Evolutionary conservation across 305 asterid genomes (phyloP).

Genomic region (Rubia tinctorum): DNA sequence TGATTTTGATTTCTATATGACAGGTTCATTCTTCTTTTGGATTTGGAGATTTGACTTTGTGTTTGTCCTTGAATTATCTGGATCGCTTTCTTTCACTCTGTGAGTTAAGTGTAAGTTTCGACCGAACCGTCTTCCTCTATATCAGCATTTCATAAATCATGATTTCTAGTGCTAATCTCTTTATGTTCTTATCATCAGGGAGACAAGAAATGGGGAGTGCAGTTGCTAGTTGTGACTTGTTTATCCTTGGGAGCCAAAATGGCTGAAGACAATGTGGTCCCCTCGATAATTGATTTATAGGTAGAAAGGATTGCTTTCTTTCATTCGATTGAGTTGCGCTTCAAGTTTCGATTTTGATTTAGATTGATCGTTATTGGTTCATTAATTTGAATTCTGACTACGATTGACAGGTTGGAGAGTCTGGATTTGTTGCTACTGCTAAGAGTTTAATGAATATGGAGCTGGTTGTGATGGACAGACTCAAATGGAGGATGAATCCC

Average conservation of each 20-base stretch:
- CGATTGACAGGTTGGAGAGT: constrained; percentile 41
- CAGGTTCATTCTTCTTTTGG: too few species aligned
- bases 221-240: constrained; percentile 69
- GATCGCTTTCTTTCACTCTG: constrained; percentile 67
- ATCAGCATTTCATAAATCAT: constrained; percentile 3
- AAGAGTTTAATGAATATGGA: constrained; percentile 69
- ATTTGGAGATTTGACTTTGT: constrained; percentile 54
- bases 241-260: constrained; percentile 70
- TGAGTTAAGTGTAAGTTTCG: constrained; percentile 53
- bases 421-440: constrained; percentile 45
- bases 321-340: not conserved
- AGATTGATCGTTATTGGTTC: not conserved
- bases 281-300: constrained; percentile 54
- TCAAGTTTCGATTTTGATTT: not conserved
- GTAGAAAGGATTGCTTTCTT: constrained; percentile 31
- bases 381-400: not conserved
- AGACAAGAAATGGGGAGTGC: constrained; percentile 52
- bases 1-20: too few species aligned
- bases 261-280: constrained; percentile 63
- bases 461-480: constrained; percentile 41
- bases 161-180: constrained; percentile 10
- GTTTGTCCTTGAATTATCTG: constrained; percentile 55
- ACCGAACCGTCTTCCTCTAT: not conserved
- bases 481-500: constrained; percentile 68
- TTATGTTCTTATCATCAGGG: constrained; percentile 31